Evolutionary conservation across 176 grass and related monocot genomes (phyloP).

Genomic region (Avena eriantha): DNA sequence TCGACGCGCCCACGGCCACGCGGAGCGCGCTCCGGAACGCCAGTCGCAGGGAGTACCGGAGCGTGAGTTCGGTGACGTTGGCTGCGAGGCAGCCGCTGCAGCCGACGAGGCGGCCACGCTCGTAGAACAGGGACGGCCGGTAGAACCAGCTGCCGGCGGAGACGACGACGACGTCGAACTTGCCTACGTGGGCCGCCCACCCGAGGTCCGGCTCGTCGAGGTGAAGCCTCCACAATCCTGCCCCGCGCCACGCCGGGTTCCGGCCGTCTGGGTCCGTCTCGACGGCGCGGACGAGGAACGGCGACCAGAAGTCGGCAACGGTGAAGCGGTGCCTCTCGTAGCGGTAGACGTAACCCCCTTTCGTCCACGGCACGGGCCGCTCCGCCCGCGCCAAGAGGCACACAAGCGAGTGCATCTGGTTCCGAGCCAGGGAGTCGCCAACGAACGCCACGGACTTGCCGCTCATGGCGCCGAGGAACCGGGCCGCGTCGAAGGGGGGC

Average conservation of each 20-base stretch:
- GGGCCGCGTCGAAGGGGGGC: conserved; percentile 39
- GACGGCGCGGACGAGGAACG: conserved; percentile 53
- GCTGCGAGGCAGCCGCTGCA: conserved; percentile 47
- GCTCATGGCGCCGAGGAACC: conserved; percentile 42
- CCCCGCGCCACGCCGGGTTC: background rate
- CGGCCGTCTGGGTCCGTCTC: conserved; percentile 39
- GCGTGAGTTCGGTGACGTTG: conserved; percentile 56
- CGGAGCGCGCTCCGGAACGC: conserved; percentile 53
- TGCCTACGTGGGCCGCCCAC: conserved; percentile 27
- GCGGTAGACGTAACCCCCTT: background rate
- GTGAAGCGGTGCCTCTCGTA: conserved; percentile 41
- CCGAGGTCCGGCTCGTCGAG: conserved; percentile 53
- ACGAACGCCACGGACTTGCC: conserved; percentile 64
- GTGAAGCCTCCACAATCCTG: conserved; percentile 52
- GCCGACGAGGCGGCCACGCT: conserved; percentile 44
- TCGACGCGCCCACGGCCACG: background rate
- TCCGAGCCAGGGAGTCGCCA: conserved; percentile 71
- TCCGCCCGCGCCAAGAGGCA: conserved; percentile 56
- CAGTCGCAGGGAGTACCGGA: conserved; percentile 37
- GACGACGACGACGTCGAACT: conserved; percentile 59
- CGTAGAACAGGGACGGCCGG: conserved; percentile 52
- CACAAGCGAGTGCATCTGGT: conserved; percentile 76
- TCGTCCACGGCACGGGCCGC: conserved; percentile 20
- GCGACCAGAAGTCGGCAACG: conserved; percentile 57
- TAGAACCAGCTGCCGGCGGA: conserved; percentile 68